These are phyloP conservation scores for Galeopsis tetrahit DNA, from an alignment of 257 asterid species.

Conservation along the genomic window DNA sequence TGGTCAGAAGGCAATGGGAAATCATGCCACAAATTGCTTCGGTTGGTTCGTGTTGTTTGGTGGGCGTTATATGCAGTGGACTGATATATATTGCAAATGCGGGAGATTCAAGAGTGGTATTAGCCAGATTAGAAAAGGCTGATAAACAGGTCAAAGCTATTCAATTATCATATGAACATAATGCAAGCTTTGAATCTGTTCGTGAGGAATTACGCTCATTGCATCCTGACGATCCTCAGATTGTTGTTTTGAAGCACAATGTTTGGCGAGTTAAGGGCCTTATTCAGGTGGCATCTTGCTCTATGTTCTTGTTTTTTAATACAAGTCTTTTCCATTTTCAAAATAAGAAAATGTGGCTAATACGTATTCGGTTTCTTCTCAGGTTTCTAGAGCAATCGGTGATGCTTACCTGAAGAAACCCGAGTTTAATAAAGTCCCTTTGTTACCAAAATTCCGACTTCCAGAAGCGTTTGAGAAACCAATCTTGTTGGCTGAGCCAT, in stretches of 20 bases:
- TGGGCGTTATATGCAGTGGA: constrained; percentile 70
- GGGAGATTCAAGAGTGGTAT: constrained; percentile 83
- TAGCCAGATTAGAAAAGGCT: constrained; percentile 55
- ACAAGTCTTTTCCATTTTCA: background rate
- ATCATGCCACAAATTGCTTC: constrained; percentile 72
- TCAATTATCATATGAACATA: constrained; percentile 79
- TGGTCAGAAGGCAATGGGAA: constrained; percentile 73
- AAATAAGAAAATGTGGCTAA: background rate
- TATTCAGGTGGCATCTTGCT: constrained; percentile 62
- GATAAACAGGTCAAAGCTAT: constrained; percentile 63
- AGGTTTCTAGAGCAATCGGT: constrained; percentile 86
- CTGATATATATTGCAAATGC: constrained; percentile 71
- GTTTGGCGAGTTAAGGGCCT: constrained; percentile 95
- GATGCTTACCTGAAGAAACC: constrained; percentile 79
- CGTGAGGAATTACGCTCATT: constrained; percentile 63
- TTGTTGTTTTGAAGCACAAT: constrained; percentile 74
- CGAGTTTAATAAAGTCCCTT: constrained; percentile 68
- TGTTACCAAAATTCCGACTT: constrained; percentile 71
- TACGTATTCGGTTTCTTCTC: constrained; percentile 21
- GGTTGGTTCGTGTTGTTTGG: constrained; percentile 88
- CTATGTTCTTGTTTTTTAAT: background rate
- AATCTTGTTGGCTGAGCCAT: constrained; percentile 76
- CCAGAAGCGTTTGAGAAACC: constrained; percentile 65
- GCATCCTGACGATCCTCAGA: constrained; percentile 81
- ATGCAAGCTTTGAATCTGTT: constrained; percentile 67